Percentiles rank a stretch among this genome's conserved stretches.
phyloP scores from a whole-genome alignment of 495 filamentous ascomycete genomes.

The Schizothecium vesticola region DNA sequence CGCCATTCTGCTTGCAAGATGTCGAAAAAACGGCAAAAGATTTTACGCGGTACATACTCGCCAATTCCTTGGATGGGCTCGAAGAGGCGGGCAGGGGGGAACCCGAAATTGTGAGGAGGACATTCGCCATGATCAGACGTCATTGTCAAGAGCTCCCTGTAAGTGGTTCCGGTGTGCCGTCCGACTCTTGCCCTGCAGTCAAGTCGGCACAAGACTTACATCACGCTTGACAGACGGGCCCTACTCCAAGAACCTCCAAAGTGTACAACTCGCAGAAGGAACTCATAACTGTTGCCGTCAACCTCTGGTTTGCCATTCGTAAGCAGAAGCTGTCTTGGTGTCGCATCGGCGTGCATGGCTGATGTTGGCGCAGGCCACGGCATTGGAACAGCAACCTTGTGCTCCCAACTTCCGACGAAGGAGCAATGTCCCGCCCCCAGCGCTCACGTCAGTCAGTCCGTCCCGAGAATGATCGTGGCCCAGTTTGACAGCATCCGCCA shows the following conservation, averaged over 20 bases:
- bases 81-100: conserved; percentile 10
- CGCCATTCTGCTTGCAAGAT: conserved; percentile 34
- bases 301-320: conserved; percentile 42
- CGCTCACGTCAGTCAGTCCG: not conserved
- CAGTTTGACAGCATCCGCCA: conserved; percentile 44
- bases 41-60: conserved; percentile 30
- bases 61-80: conserved; percentile 21
- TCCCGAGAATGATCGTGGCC: conserved; percentile 44
- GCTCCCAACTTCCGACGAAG: not conserved
- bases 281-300: conserved; percentile 29
- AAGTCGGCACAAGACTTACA: not conserved
- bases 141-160: conserved; percentile 17
- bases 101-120: conserved; percentile 14
- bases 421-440: not conserved
- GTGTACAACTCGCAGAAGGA: conserved; percentile 12
- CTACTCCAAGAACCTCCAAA: not conserved
- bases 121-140: conserved; percentile 20
- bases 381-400: conserved; percentile 30
- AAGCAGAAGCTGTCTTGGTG: conserved; percentile 9
- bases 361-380: conserved; percentile 11
- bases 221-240: not conserved
- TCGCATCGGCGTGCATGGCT: not conserved
- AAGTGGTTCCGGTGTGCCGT: not conserved
- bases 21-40: conserved; percentile 26
- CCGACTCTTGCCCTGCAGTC: not conserved